These are phyloP conservation scores for Neocallimastix lanati DNA, from an alignment of 192 early-diverging fungal species.

Conservation along the genomic window DNA sequence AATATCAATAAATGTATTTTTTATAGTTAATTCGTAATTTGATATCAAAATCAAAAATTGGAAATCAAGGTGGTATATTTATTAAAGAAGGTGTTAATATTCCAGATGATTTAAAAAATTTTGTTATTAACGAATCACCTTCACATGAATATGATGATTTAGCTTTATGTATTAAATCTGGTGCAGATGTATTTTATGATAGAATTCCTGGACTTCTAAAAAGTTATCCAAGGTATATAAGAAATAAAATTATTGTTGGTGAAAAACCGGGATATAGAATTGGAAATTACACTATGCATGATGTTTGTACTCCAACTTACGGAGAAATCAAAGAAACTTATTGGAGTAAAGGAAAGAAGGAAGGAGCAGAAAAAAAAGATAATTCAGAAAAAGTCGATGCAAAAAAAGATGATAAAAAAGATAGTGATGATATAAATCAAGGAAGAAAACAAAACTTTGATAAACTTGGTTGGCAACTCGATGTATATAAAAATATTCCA, in stretches of 20 bases:
- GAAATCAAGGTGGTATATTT: no score
- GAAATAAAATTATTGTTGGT: constrained; percentile 29
- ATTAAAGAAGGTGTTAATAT: no score
- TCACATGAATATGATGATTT: neutral
- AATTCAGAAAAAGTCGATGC: no score
- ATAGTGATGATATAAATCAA: no score
- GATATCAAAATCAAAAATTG: no score
- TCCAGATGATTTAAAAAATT: no score
- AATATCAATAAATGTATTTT: no score
- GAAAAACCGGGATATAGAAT: constrained; percentile 16
- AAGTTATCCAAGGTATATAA: constrained; percentile 17
- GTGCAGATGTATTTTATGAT: constrained; percentile 19
- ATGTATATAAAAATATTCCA: constrained; percentile 23
- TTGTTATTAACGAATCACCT: neutral
- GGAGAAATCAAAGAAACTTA: no score
- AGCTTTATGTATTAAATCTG: constrained; percentile 15
- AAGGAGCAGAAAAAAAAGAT: no score
- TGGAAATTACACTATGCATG: constrained; percentile 18
- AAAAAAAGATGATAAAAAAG: no score
- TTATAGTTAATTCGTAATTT: no score
- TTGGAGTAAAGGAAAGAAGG: no score
- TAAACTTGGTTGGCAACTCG: constrained; percentile 10
- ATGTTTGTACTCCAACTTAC: constrained; percentile 14
- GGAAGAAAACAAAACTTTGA: neutral
- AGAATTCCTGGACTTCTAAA: constrained; percentile 24